phyloP scores from a whole-genome alignment of 768 basidiomycete species.

The Clitopilus passeckerianus region DNA sequence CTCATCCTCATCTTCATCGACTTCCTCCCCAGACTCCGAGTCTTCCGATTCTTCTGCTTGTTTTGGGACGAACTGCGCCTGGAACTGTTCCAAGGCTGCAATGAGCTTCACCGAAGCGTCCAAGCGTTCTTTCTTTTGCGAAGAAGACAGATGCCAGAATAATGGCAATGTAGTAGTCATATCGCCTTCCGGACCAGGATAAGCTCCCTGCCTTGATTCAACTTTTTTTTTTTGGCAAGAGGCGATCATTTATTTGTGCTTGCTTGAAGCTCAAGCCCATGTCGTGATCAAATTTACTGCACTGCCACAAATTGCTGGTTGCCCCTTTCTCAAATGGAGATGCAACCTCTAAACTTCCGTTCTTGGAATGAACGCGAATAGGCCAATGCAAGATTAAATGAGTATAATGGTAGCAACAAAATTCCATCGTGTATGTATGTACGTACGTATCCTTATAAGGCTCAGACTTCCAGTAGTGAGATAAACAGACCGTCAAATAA shows the following conservation, averaged over 20 bases:
- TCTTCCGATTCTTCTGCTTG: slow-evolving; percentile 14
- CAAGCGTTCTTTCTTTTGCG: slow-evolving; percentile 72
- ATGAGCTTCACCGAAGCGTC: slow-evolving; percentile 85
- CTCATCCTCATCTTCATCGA: slow-evolving; percentile 36
- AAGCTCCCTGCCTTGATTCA: slow-evolving; percentile 6
- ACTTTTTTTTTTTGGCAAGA: slow-evolving; percentile 3
- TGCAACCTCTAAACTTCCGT: neutral
- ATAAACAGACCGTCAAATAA: slow-evolving; percentile 59
- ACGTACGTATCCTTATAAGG: neutral
- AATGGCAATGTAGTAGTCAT: slow-evolving; percentile 89
- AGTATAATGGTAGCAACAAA: neutral
- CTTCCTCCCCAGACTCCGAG: slow-evolving; percentile 22
- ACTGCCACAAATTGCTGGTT: neutral
- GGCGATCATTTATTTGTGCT: neutral
- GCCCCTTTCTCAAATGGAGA: slow-evolving; percentile 2
- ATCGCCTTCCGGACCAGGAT: slow-evolving; percentile 8
- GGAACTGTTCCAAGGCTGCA: slow-evolving; percentile 79
- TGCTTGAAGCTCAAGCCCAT: neutral
- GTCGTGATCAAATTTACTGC: neutral
- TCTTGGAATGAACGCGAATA: neutral
- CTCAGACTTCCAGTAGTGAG: slow-evolving; percentile 21
- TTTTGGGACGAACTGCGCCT: slow-evolving; percentile 55
- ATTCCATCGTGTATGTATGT: slow-evolving; percentile 4
- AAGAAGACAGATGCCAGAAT: slow-evolving; percentile 90
- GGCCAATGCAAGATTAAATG: neutral